These are phyloP conservation scores for Nephelium lappaceum DNA, from an alignment of 345 rosid species.

Conservation along the genomic window DNA sequence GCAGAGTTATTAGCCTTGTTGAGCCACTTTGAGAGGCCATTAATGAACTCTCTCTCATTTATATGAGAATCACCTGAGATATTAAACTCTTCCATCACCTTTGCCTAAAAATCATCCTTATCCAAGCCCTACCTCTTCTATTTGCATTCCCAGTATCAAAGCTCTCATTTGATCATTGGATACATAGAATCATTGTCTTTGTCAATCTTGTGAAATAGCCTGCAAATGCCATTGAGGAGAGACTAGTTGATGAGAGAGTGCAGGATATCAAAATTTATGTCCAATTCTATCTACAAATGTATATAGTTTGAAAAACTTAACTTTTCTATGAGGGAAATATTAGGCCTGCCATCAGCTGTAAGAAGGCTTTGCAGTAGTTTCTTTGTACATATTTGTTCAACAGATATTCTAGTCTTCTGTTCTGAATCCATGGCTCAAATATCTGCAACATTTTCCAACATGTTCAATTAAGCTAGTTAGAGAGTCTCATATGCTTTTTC, in stretches of 20 bases:
- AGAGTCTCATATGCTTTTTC: not conserved
- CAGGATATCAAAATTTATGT: not conserved
- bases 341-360: slow-evolving; percentile 31
- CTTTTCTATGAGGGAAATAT: slow-evolving; percentile 31
- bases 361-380: slow-evolving; percentile 30
- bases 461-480: not conserved
- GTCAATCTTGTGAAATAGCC: slow-evolving; percentile 46
- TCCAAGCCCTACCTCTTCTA: slow-evolving; percentile 34
- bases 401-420: slow-evolving; percentile 41
- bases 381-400: slow-evolving; percentile 17
- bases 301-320: slow-evolving; percentile 13
- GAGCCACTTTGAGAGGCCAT: slow-evolving; percentile 43
- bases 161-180: slow-evolving; percentile 42
- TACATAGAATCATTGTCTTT: slow-evolving; percentile 24
- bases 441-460: slow-evolving; percentile 27
- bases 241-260: not conserved
- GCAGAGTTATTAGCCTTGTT: slow-evolving; percentile 13
- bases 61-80: slow-evolving; percentile 30
- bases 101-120: slow-evolving; percentile 24
- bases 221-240: slow-evolving; percentile 15
- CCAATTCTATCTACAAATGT: not conserved
- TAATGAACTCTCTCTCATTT: slow-evolving; percentile 36
- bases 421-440: slow-evolving; percentile 53
- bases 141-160: slow-evolving; percentile 43
- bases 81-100: slow-evolving; percentile 41